Percentiles rank a stretch among this genome's conserved stretches.
These are phyloP conservation scores for Daldinia decipiens DNA, from an alignment of 495 filamentous ascomycete species.

Conservation along the genomic window DNA sequence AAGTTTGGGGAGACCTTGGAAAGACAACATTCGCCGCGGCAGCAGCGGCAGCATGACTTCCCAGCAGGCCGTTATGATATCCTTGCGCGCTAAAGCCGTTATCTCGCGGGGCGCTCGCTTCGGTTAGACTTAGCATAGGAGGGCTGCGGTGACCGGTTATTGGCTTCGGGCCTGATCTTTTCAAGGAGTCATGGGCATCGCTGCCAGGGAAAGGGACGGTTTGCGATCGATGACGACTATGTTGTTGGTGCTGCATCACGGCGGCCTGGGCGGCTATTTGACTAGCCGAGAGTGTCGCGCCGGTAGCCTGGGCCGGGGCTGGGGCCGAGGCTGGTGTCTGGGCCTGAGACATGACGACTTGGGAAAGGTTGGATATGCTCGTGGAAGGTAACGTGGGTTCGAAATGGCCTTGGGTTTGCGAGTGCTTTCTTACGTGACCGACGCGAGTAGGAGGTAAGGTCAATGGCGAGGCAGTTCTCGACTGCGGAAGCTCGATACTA, in stretches of 20 bases:
- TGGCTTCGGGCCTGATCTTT: slow-evolving; percentile 51
- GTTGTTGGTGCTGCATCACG: slow-evolving; percentile 67
- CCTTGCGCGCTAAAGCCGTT: slow-evolving; percentile 61
- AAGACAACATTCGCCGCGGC: slow-evolving; percentile 90
- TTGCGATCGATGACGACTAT: slow-evolving; percentile 75
- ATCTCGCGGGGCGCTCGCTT: slow-evolving; percentile 65
- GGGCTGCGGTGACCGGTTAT: slow-evolving; percentile 61
- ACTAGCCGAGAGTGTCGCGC: slow-evolving; percentile 68
- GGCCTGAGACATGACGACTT: slow-evolving; percentile 54
- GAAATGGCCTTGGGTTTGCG: slow-evolving; percentile 87
- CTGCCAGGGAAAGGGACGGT: slow-evolving; percentile 65
- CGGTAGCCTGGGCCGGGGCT: slow-evolving; percentile 36
- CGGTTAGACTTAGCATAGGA: slow-evolving; percentile 65
- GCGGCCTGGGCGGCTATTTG: slow-evolving; percentile 92
- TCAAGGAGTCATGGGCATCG: slow-evolving; percentile 47
- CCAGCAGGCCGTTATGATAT: slow-evolving; percentile 74
- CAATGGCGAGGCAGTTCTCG: slow-evolving; percentile 56
- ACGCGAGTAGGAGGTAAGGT: slow-evolving; percentile 54
- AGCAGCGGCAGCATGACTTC: slow-evolving; percentile 74
- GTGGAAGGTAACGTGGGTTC: slow-evolving; percentile 85
- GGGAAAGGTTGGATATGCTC: slow-evolving; percentile 62
- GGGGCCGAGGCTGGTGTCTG: slow-evolving; percentile 35
- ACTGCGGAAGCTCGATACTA: slow-evolving; percentile 51
- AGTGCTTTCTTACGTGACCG: slow-evolving; percentile 63
- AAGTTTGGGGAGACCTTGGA: slow-evolving; percentile 67